Evolutionary conservation across 2,329 filamentous ascomycete genomes (phyloP), one percentile per base, ranked within the genome.

Genomic region (Alternaria sp.): DNA sequence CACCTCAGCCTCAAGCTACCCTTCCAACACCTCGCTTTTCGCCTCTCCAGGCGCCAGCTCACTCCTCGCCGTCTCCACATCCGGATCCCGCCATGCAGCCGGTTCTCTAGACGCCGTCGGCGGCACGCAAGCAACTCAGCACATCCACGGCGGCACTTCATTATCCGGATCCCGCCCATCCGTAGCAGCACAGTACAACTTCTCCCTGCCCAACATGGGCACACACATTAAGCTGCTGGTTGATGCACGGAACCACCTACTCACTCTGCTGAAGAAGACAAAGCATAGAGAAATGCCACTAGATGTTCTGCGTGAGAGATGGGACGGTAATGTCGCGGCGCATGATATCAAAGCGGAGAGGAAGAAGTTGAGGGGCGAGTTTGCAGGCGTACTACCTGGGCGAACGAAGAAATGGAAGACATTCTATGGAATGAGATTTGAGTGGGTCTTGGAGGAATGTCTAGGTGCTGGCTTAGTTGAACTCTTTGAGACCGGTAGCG

Each of bases 401-500:
- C 82, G 87, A 71, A 91, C 89, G 15, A 87, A 84, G 74, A 90
- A 88, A 74, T 94, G 92, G 92, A 89, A 85, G 74, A 85, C 87
- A 28, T 92, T 92, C 66, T 87, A 87, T 72, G 92, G 92, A 0
- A 78, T 93, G 64, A 81, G 85, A 46, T 94, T 93, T 78, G 86
- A 90, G 62, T 94, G 90, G 89, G 84, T 92, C 15, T 75, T 94
- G 45, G 88, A 87, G 44, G 90, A 93, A 77, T 91, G 90, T 46
- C 84, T 92, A 23, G 92, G 91, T 0, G 84, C 88, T 26, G 92
- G 92, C 2, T 74, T 90, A 15, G 85, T 93, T 5, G 91, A 94
- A 78, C 80, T 92, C 14, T 94, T 94, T 76, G 87, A 92, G 73
- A 94, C 91, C 12, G 85, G 89, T 14, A 91, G 88, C 71, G 90